These are phyloP conservation scores for Phytopythium litorale DNA, from an alignment of 352 stramenopile genomes.

Conservation along the genomic window DNA sequence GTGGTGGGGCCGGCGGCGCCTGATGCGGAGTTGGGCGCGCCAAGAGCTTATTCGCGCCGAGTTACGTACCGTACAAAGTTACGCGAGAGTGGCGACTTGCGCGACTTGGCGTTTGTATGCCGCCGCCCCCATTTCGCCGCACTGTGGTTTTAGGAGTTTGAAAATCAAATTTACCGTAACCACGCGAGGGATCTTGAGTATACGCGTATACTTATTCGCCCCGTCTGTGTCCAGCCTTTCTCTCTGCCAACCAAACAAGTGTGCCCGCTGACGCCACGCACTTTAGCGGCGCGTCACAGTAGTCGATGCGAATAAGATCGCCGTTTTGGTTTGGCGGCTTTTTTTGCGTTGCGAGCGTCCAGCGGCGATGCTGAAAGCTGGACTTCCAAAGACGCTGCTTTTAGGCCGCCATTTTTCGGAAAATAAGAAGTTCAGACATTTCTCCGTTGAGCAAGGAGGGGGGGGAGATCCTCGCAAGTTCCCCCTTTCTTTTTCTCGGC, in stretches of 20 bases:
- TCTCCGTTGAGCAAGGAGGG: not conserved
- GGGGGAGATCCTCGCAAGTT: not conserved
- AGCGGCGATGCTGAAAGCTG: no score
- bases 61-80: no score
- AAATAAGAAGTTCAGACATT: constrained; percentile 1
- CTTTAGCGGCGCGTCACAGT: not conserved
- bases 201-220: not conserved
- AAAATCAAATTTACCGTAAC: constrained; percentile 6
- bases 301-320: constrained; percentile 1
- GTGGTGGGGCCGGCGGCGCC: no score
- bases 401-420: not conserved
- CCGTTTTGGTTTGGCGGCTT: not conserved
- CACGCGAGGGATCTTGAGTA: not conserved
- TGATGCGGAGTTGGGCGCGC: no score
- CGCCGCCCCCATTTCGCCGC: no score
- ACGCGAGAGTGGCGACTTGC: no score
- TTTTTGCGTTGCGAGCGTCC: not conserved
- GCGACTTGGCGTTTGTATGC: not conserved
- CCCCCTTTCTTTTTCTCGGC: not conserved
- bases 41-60: no score
- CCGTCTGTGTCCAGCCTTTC: not conserved
- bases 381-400: not conserved
- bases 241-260: constrained; percentile 2
- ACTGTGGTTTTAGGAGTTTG: not conserved
- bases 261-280: constrained; percentile 1